A percentile compares a stretch with the other conserved stretches of the same genome.
Evolutionary conservation across 2,329 filamentous ascomycete genomes (phyloP).

Genomic region (Rachicladosporium sp.): DNA sequence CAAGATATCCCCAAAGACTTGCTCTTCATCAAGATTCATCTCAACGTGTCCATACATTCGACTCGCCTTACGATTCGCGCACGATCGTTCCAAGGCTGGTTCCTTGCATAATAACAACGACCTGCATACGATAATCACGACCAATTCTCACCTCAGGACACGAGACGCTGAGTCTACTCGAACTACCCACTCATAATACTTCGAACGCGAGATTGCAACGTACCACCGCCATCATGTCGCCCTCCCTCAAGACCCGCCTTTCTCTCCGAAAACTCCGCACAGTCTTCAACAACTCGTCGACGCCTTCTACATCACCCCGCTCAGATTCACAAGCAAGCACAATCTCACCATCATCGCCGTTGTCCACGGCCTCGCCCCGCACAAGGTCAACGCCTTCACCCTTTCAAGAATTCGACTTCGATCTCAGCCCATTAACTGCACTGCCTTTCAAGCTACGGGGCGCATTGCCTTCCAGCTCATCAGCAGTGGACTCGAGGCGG

Average conservation of each 20-base stretch:
- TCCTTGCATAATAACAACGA: no score
- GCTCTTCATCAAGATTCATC: no score
- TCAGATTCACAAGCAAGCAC: background rate
- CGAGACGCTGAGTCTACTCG: no score
- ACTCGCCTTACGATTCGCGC: no score
- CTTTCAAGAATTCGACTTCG: slow-evolving; percentile 15
- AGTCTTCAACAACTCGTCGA: slow-evolving; percentile 10
- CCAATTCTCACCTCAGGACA: no score
- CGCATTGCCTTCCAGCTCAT: slow-evolving; percentile 2
- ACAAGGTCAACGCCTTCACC: slow-evolving; percentile 7
- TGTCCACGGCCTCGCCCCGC: slow-evolving; percentile 10
- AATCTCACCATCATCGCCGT: slow-evolving; percentile 5
- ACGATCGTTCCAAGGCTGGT: no score
- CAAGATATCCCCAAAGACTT: no score
- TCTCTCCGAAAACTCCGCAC: slow-evolving; percentile 20
- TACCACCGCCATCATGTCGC: slow-evolving; percentile 11
- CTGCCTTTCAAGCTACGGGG: background rate
- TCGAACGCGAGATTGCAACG: no score
- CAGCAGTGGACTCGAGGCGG: slow-evolving; percentile 1
- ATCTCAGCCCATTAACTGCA: slow-evolving; percentile 4
- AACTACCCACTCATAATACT: no score
- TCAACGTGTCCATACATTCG: no score
- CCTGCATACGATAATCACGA: no score
- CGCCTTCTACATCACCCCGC: background rate
- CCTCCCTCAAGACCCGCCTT: slow-evolving; percentile 11